Conservation (phyloP, 495 filamentous ascomycete species). For the Penicillium turbatum region DNA sequence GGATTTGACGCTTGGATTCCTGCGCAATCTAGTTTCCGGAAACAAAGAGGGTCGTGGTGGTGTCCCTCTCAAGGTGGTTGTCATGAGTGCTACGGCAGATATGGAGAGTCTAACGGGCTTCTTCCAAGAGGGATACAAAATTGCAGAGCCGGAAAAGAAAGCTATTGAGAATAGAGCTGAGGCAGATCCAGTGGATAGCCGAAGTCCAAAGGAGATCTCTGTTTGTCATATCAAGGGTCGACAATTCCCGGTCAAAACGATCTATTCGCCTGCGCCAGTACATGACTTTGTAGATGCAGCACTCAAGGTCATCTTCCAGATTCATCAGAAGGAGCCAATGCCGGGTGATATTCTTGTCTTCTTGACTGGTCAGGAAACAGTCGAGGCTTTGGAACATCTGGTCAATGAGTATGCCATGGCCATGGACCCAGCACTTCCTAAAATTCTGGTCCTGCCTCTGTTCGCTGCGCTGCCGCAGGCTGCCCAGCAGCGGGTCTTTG, state of each 20-base stretch:
- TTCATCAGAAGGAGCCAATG: slow-evolving; percentile 81
- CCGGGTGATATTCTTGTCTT: slow-evolving; percentile 95
- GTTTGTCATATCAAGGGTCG: slow-evolving; percentile 79
- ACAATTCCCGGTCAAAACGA: slow-evolving; percentile 77
- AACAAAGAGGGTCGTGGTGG: slow-evolving; percentile 57
- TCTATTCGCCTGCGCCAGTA: slow-evolving; percentile 72
- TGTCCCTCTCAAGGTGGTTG: slow-evolving; percentile 75
- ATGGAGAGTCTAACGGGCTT: slow-evolving; percentile 71
- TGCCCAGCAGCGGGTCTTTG: slow-evolving; percentile 82
- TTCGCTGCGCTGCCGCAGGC: slow-evolving; percentile 70
- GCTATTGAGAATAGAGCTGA: slow-evolving; percentile 5
- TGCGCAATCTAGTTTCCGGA: slow-evolving; percentile 66
- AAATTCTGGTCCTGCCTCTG: slow-evolving; percentile 64
- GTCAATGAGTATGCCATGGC: slow-evolving; percentile 72
- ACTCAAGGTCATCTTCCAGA: slow-evolving; percentile 79
- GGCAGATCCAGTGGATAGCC: slow-evolving; percentile 7
- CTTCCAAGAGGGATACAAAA: slow-evolving; percentile 52
- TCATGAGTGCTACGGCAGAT: slow-evolving; percentile 97
- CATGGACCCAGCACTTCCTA: slow-evolving; percentile 71
- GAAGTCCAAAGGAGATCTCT: slow-evolving; percentile 32
- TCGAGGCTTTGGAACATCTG: slow-evolving; percentile 73
- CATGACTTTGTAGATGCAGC: slow-evolving; percentile 79
- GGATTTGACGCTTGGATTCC: slow-evolving; percentile 82
- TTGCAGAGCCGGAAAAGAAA: slow-evolving; percentile 15
- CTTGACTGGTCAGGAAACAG: slow-evolving; percentile 88